phyloP scores from a whole-genome alignment of 2,329 filamentous ascomycete genomes.

The Chaetomium strumarium region DNA sequence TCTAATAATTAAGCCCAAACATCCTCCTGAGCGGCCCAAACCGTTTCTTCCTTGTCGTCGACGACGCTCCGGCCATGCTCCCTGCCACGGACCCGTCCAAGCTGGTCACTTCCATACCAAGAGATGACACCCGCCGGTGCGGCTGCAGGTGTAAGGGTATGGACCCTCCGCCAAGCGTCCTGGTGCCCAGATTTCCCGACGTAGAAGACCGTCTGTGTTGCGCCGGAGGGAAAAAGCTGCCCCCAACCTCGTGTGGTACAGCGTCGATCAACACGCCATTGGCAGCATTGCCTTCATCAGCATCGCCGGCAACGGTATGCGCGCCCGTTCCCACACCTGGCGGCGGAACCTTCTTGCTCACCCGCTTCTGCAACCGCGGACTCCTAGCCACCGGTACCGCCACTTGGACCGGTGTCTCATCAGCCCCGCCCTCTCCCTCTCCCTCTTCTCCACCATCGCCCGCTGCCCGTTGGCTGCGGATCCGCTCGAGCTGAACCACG shows the following conservation, averaged over 20 bases:
- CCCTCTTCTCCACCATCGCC: constrained; percentile 24
- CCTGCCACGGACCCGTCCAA: constrained; percentile 8
- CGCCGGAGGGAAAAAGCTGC: not conserved
- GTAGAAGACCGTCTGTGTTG: not conserved
- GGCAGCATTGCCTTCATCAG: not conserved
- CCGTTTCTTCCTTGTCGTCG: constrained; percentile 53
- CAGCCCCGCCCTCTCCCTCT: constrained; percentile 29
- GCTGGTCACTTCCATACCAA: constrained; percentile 18
- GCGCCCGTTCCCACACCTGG: too few species aligned
- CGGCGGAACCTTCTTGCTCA: not conserved
- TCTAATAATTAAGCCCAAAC: constrained; percentile 46
- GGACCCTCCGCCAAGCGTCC: constrained; percentile 16
- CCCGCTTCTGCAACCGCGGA: constrained; percentile 19
- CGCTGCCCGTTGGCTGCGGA: constrained; percentile 33
- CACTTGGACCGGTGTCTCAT: constrained; percentile 17
- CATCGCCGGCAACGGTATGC: too few species aligned
- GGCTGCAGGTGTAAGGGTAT: constrained; percentile 20
- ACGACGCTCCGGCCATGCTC: constrained; percentile 13
- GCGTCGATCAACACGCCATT: too few species aligned
- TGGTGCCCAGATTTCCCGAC: constrained; percentile 25
- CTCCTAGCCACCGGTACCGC: constrained; percentile 15
- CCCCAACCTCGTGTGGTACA: not conserved
- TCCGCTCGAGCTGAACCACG: constrained; percentile 43
- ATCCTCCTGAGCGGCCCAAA: constrained; percentile 61
- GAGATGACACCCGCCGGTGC: constrained; percentile 35